Base-by-base conservation (phyloP, 305 asterid genomes). In the Striga hermonthica region DNA sequence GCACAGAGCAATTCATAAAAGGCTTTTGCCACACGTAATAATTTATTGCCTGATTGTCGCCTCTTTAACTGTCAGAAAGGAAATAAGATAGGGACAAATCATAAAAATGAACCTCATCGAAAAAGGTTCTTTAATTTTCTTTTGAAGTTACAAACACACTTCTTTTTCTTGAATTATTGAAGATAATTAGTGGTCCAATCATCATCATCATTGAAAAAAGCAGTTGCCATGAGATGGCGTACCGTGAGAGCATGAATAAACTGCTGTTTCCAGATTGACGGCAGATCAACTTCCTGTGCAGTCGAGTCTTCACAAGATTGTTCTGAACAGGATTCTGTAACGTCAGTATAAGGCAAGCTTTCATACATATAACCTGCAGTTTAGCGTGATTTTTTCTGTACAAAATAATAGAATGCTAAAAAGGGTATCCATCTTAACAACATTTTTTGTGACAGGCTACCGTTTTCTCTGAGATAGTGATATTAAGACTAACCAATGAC, bases 201-300 rank as follows among this genome's bases (percentile, higher is more conserved):
- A n/a, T n/a, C n/a, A n/a, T n/a, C n/a, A n/a, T n/a, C n/a, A n/a
- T n/a, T n/a, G n/a, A n/a, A n/a, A n/a, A n/a, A 22, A 22, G 31
- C 31, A 22, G 31, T 22, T 22, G 31, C 31, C 31, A 22, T 4
- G 50, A 45, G 4, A 45, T 0, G 47, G 14, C 55, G 58, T 87
- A 92, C 98, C 93, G 5, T 71, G 64, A 79, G 67, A 9, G 94
- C 97, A 67, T 82, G 87, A 56, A 77, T 44, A 62, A 89, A 89
- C 76, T 89, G 98, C 78, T 81, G 84, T 84, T 80, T 90, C 98
- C 97, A 92, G 65, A 86, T 79, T 52, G 77, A 69, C 68, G 76
- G 69, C 41, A 87, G 45, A 76, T 69, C 52, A 60, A 78, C 75
- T 66, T 83, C 80, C 72, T 72, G 70, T 10, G 71, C 75, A 68